phyloP scores from a whole-genome alignment of 345 rosid genomes.

The Ricinus communis region DNA sequence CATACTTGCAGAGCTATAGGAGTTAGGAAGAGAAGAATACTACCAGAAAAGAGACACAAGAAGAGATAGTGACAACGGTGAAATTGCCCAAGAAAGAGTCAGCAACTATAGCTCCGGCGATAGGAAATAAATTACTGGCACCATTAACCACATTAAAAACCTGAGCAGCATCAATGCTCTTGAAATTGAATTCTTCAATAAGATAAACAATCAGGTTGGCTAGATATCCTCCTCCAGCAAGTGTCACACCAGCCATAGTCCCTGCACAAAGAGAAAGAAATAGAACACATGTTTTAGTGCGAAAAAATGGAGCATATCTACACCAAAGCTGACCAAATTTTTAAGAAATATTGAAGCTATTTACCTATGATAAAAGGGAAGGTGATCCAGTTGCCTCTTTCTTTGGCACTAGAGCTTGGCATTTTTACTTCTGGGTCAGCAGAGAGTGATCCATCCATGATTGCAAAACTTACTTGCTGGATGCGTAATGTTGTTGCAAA shows the following conservation, averaged over 20 bases:
- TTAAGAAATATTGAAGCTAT: background rate
- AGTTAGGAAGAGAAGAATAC: too few species aligned
- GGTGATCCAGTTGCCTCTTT: slow-evolving; percentile 4
- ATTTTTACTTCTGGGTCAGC: background rate
- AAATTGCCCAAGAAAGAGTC: slow-evolving; percentile 46
- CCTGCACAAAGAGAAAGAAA: background rate
- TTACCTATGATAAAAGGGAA: slow-evolving; percentile 3
- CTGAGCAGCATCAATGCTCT: slow-evolving; percentile 47
- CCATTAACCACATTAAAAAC: slow-evolving; percentile 35
- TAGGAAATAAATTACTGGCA: slow-evolving; percentile 32
- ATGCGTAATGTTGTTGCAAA: too few species aligned
- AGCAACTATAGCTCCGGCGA: slow-evolving; percentile 44
- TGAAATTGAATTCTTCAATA: slow-evolving; percentile 39
- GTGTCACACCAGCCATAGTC: background rate
- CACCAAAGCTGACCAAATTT: too few species aligned
- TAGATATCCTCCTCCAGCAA: background rate
- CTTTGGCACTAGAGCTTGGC: background rate
- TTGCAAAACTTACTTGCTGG: background rate
- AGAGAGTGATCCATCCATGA: background rate
- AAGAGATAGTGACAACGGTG: slow-evolving; percentile 30
- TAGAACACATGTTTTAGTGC: background rate
- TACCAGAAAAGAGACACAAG: slow-evolving; percentile 26
- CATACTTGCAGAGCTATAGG: too few species aligned
- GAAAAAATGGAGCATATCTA: too few species aligned
- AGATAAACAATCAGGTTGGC: slow-evolving; percentile 37